These are phyloP conservation scores for Pichia terricola DNA, from an alignment of 1,139 yeast species.

Conservation along the genomic window DNA sequence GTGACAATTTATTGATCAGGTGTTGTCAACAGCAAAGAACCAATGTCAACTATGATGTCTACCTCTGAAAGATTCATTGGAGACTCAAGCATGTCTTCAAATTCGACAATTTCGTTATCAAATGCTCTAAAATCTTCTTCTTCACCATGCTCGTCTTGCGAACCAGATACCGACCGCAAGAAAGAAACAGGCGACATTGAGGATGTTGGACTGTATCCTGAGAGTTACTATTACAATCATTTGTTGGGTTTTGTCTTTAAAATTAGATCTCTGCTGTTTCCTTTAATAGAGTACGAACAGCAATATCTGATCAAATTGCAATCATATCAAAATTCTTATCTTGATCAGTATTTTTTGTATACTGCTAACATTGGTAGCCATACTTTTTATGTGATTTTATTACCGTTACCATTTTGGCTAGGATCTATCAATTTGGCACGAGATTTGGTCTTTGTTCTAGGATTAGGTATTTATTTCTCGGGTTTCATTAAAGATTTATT, in stretches of 20 bases:
- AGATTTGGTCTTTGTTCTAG: constrained; percentile 68
- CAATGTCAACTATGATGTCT: no score
- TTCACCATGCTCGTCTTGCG: background rate
- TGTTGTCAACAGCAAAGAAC: no score
- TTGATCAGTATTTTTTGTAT: constrained; percentile 77
- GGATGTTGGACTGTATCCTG: constrained; percentile 51
- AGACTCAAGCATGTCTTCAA: no score
- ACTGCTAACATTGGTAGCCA: constrained; percentile 90
- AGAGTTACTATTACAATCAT: constrained; percentile 51
- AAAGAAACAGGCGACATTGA: background rate
- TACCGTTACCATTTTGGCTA: constrained; percentile 82
- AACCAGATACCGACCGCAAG: background rate
- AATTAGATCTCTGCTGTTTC: constrained; percentile 47
- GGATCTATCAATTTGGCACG: constrained; percentile 55
- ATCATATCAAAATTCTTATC: constrained; percentile 36
- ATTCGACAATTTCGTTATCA: no score
- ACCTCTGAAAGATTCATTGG: no score
- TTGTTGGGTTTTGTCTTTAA: constrained; percentile 53
- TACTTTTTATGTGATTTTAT: constrained; percentile 81
- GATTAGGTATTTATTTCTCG: constrained; percentile 72
- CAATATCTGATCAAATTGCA: constrained; percentile 53
- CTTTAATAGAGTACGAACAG: constrained; percentile 60
- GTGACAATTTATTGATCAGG: no score
- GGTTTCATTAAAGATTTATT: constrained; percentile 77
- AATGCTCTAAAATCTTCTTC: background rate